Conservation (phyloP, 164 flowering plant species). For the Vitis labrusca region DNA sequence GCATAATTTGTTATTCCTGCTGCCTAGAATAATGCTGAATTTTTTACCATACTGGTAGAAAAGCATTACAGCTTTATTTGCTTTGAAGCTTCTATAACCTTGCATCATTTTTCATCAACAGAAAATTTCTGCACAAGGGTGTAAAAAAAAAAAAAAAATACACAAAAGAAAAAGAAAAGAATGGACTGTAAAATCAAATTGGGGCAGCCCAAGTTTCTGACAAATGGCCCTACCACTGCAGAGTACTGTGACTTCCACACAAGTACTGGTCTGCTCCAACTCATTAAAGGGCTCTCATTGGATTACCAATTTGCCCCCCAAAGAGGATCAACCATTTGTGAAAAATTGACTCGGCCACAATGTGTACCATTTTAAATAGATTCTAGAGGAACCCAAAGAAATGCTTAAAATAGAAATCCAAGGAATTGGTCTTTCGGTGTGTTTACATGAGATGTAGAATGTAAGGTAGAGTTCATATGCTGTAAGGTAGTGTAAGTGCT, state of each 20-base stretch:
- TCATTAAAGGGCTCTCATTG: conserved; percentile 4
- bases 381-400: background rate
- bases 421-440: background rate
- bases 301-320: conserved; percentile 1
- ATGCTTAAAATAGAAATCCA: background rate
- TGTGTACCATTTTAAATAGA: background rate
- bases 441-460: too few relatives aligned
- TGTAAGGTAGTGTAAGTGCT: too few relatives aligned
- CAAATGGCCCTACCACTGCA: background rate
- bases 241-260: background rate
- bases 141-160: too few relatives aligned
- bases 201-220: background rate
- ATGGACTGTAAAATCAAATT: background rate
- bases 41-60: too few relatives aligned
- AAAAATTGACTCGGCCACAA: background rate
- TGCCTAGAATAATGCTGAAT: too few relatives aligned
- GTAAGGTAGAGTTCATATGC: too few relatives aligned
- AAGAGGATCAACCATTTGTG: too few relatives aligned
- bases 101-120: background rate
- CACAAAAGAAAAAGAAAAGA: background rate
- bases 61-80: too few relatives aligned
- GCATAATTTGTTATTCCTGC: too few relatives aligned
- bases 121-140: background rate
- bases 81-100: too few relatives aligned
- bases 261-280: background rate